phyloP scores from a whole-genome alignment of 2,329 filamentous ascomycete genomes.

The Cladosporium sp. region DNA sequence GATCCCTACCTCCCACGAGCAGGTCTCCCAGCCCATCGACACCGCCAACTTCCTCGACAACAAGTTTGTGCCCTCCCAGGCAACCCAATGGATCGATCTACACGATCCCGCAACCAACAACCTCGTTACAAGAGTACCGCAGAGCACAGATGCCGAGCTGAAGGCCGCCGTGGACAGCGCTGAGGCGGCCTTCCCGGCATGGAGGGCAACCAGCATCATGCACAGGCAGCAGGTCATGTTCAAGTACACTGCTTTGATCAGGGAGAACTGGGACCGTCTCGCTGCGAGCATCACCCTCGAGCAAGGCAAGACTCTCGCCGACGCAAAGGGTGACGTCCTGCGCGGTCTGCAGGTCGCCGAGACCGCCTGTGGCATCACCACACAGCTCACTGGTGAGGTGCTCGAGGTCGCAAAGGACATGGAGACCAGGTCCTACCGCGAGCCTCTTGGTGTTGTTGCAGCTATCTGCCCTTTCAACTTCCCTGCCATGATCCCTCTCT shows the following conservation, averaged over 20 bases:
- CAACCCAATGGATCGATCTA: constrained; percentile 74
- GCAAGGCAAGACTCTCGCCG: constrained; percentile 85
- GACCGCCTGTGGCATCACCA: constrained; percentile 76
- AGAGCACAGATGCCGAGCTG: constrained; percentile 77
- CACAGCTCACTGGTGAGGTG: constrained; percentile 79
- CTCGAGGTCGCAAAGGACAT: constrained; percentile 86
- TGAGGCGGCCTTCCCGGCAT: constrained; percentile 71
- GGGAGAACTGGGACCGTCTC: constrained; percentile 81
- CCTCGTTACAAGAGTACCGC: constrained; percentile 77
- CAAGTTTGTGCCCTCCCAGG: constrained; percentile 67
- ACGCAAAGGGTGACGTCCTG: constrained; percentile 78
- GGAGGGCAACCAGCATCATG: constrained; percentile 71
- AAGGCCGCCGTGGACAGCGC: constrained; percentile 73
- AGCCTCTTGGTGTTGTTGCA: constrained; percentile 77
- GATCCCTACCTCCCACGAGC: constrained; percentile 72
- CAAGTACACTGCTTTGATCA: constrained; percentile 75
- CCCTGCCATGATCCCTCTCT: constrained; percentile 90
- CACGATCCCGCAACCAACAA: constrained; percentile 84
- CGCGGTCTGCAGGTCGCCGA: constrained; percentile 82
- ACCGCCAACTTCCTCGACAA: constrained; percentile 84
- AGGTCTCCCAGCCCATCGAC: constrained; percentile 65
- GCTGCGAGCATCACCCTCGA: constrained; percentile 84
- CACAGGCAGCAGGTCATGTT: constrained; percentile 83
- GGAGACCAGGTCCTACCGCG: constrained; percentile 80
- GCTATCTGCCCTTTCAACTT: constrained; percentile 92